Percentiles rank a stretch among this genome's conserved stretches.
These are phyloP conservation scores for Pontederia paniculata DNA, from an alignment of 176 grass and related monocot genomes.

Conservation along the genomic window DNA sequence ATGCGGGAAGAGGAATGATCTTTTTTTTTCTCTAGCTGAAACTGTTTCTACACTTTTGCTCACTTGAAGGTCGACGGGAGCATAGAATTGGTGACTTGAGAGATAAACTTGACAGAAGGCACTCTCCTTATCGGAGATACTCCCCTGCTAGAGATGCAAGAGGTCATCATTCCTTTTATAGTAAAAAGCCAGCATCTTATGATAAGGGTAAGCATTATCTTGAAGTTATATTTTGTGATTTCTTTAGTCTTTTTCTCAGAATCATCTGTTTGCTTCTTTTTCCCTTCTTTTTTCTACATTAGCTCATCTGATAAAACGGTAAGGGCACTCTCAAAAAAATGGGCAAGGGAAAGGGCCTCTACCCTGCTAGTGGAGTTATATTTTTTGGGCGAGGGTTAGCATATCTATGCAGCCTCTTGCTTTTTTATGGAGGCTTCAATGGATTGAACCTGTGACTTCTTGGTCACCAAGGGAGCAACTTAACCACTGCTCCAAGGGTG, in stretches of 20 bases:
- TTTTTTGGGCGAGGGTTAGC: too few species aligned
- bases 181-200: constrained; percentile 41
- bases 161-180: constrained; percentile 35
- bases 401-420: too few species aligned
- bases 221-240: background rate
- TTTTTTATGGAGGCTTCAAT: too few species aligned
- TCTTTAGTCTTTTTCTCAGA: background rate
- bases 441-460: too few species aligned
- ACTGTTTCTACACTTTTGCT: constrained; percentile 11
- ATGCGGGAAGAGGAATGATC: background rate
- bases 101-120: constrained; percentile 59
- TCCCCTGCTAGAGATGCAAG: constrained; percentile 58
- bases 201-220: constrained; percentile 37
- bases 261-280: background rate
- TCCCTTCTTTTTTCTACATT: background rate
- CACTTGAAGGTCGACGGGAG: constrained; percentile 43
- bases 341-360: too few species aligned
- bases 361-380: too few species aligned
- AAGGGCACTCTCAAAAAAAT: too few species aligned
- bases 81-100: constrained; percentile 53
- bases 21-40: constrained; percentile 10
- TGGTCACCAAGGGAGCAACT: too few species aligned
- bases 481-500: too few species aligned
- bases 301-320: too few species aligned
- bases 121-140: constrained; percentile 47